phyloP scores from a whole-genome alignment of 164 flowering plant genomes.

The Chimonanthus praecox region DNA sequence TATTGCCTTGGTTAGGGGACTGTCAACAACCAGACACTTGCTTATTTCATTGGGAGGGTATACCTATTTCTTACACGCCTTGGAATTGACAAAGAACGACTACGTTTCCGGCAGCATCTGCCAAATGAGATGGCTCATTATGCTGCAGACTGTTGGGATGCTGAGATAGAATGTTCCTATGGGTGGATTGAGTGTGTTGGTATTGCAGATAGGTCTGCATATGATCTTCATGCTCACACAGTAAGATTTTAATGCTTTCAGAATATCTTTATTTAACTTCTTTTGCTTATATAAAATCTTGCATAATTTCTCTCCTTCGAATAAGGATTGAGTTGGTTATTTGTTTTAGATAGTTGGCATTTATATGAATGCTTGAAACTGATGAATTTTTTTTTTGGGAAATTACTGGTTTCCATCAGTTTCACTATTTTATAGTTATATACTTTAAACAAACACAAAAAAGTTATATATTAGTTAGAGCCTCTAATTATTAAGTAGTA shows the following conservation, averaged over 20 bases:
- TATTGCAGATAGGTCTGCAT: conserved; percentile 97
- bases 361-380: too few relatives aligned
- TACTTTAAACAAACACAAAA: too few relatives aligned
- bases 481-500: too few relatives aligned
- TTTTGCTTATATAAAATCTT: not conserved
- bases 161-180: conserved; percentile 93
- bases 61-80: conserved; percentile 78
- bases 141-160: conserved; percentile 99
- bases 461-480: too few relatives aligned
- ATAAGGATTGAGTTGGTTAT: not conserved
- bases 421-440: too few relatives aligned
- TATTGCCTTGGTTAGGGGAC: conserved; percentile 47
- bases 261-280: not conserved
- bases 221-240: conserved; percentile 81
- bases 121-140: conserved; percentile 99
- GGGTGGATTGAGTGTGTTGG: conserved; percentile 99
- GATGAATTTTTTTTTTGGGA: too few relatives aligned
- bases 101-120: conserved; percentile 91
- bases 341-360: not conserved
- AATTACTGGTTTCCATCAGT: too few relatives aligned
- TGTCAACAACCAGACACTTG: conserved; percentile 92
- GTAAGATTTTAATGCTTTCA: conserved; percentile 28
- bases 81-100: conserved; percentile 78
- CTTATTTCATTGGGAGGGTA: conserved; percentile 91
- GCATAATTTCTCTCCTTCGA: not conserved